Base-by-base conservation (phyloP, 176 grass and related monocot genomes). In the Guadua angustifolia region DNA sequence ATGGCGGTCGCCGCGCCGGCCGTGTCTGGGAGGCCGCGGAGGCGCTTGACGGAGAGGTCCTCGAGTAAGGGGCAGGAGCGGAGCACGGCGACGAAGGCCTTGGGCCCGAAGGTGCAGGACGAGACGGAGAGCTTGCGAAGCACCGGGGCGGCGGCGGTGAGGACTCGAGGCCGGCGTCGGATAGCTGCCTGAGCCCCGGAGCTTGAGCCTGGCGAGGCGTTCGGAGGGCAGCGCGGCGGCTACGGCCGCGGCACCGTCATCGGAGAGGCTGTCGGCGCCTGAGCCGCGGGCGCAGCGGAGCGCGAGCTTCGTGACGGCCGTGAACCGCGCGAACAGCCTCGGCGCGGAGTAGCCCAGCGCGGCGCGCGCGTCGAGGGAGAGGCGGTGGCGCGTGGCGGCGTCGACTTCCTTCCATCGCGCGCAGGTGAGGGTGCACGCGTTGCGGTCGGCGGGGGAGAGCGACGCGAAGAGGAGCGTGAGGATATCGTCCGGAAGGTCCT, bases 31-130 rank as follows among this genome's bases (percentile, higher is more conserved):
- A 99, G 86, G 33, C 96, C 93, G 25, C 91, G 91, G 51, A 94
- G 91, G 73, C 91, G 89, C 85, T 99, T 99, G 81, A 99, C 80
- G 52, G 93, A 95, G 74, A 99, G 80, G 80, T 99, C 96, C 88
- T 95, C 96, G 1, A 99, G 87, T 3, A 72, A 79, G 0, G 87
- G 84, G 75, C 93, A 94, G 0, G 80, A 82, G 50, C 69, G 83
- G 53, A 99, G 83, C 68, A 96, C 86, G 46, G 88, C 89, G 3
- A 92, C 89, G 40, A 99, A 86, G 18, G 88, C 97, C 81, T 96
- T 99, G 45, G 93, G 88, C 0, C 93, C 97, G 42, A 99, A 96
- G 83, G 85, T 77, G 86, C 93, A 99, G 40, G 97, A 99, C 5
- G 88, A 89, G 14, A 94, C 85, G 4, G 97, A 99, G 47, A 99